Evolutionary conservation across 2,329 filamentous ascomycete genomes (phyloP).

Genomic region (Pseudogymnoascus sp.): DNA sequence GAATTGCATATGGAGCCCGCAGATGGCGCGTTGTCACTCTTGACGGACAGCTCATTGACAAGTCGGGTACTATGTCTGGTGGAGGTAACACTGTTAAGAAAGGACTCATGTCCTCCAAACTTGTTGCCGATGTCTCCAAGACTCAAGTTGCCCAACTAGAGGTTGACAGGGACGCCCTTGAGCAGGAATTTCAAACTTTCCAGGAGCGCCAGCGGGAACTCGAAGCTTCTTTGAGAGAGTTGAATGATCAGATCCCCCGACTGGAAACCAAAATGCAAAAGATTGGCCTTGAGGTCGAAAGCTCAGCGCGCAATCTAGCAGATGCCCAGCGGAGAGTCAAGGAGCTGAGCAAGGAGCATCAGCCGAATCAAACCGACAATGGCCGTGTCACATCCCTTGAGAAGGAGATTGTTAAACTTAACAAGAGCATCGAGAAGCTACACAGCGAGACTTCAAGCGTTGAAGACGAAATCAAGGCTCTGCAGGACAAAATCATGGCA

Average conservation of each 20-base stretch:
- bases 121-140: constrained; percentile 76
- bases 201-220: constrained; percentile 77
- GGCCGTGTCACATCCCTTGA: constrained; percentile 63
- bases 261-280: constrained; percentile 90
- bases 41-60: constrained; percentile 91
- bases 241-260: constrained; percentile 71
- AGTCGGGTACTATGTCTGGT: constrained; percentile 97
- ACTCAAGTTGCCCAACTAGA: constrained; percentile 87
- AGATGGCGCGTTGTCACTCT: constrained; percentile 95
- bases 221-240: constrained; percentile 61
- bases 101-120: constrained; percentile 94
- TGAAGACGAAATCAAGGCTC: constrained; percentile 82
- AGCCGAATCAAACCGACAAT: constrained; percentile 74
- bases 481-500: constrained; percentile 98
- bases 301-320: constrained; percentile 71
- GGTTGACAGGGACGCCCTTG: constrained; percentile 73
- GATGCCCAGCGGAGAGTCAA: constrained; percentile 80
- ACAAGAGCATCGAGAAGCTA: constrained; percentile 71
- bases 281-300: constrained; percentile 79
- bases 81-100: constrained; percentile 85
- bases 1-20: constrained; percentile 88
- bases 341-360: constrained; percentile 73
- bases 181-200: constrained; percentile 74
- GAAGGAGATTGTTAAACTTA: constrained; percentile 66
- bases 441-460: constrained; percentile 79